Conservation (phyloP, 1,284 basidiomycete genomes). For the Porogramme epimiltina region DNA sequence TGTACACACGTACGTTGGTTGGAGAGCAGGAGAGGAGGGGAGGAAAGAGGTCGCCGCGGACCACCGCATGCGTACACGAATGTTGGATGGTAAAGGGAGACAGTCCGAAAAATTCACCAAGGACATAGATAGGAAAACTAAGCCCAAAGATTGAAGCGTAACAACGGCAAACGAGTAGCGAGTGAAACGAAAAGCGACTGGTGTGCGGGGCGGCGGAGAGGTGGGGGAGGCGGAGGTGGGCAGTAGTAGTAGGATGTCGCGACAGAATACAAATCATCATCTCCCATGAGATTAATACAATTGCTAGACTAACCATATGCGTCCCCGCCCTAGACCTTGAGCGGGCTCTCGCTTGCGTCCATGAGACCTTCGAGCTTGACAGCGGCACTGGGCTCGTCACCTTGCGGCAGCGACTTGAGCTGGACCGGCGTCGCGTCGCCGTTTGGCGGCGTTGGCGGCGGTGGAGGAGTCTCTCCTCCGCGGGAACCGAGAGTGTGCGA, state of each 20-base stretch:
- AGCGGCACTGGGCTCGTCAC: slow-evolving; percentile 59
- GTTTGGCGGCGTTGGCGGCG: slow-evolving; percentile 45
- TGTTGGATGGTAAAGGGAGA: too few species aligned
- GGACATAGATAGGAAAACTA: too few species aligned
- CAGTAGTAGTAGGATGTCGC: slow-evolving; percentile 4
- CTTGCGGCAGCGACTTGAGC: slow-evolving; percentile 53
- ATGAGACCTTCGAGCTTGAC: slow-evolving; percentile 72
- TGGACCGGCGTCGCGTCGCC: slow-evolving; percentile 45
- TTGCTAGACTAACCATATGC: slow-evolving; percentile 17
- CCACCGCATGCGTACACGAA: too few species aligned
- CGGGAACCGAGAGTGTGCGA: slow-evolving; percentile 24
- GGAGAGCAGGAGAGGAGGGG: too few species aligned
- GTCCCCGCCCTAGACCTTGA: slow-evolving; percentile 45
- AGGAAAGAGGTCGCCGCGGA: too few species aligned
- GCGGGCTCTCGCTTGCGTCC: slow-evolving; percentile 70
- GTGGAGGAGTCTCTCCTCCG: slow-evolving; percentile 46
- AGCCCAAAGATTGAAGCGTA: too few species aligned
- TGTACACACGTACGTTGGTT: background rate
- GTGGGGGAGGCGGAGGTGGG: background rate
- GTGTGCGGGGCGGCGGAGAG: too few species aligned
- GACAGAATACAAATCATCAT: slow-evolving; percentile 6
- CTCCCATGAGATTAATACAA: slow-evolving; percentile 17
- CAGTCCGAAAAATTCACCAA: too few species aligned
- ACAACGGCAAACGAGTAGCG: background rate
- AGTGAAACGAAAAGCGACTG: background rate